These are phyloP conservation scores for Graphium sp. DNA, from an alignment of 2,329 filamentous ascomycete species.

Conservation along the genomic window DNA sequence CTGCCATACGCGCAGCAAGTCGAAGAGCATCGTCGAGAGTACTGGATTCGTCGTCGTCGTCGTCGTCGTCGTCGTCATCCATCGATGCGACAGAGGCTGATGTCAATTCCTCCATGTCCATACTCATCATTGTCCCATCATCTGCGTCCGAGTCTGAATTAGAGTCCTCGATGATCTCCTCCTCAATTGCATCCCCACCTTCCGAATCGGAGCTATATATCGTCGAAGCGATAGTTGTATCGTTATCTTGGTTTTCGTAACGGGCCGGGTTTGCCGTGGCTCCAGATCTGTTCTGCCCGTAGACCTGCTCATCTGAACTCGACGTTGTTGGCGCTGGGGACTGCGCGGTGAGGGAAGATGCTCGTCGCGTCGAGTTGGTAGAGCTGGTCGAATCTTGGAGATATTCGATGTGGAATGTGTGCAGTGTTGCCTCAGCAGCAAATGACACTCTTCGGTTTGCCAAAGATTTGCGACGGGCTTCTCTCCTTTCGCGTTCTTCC, in stretches of 20 bases:
- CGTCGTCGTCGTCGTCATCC: constrained; percentile 40
- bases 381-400: constrained; percentile 74
- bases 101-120: constrained; percentile 65
- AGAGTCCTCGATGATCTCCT: constrained; percentile 35
- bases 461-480: constrained; percentile 81
- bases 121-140: constrained; percentile 65
- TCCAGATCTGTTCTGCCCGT: no score
- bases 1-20: constrained; percentile 58
- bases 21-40: constrained; percentile 63
- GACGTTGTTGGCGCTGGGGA: constrained; percentile 5
- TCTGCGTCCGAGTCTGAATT: constrained; percentile 46
- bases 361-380: constrained; percentile 57
- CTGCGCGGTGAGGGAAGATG: constrained; percentile 38
- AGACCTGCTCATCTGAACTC: not conserved
- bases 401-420: constrained; percentile 91
- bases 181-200: constrained; percentile 29
- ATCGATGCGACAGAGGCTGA: constrained; percentile 48
- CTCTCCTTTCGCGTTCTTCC: constrained; percentile 57
- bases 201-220: constrained; percentile 57
- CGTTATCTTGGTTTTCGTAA: constrained; percentile 21
- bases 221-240: constrained; percentile 58
- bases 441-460: constrained; percentile 92
- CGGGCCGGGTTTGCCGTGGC: no score
- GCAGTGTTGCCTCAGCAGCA: constrained; percentile 88
- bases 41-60: constrained; percentile 47